Conservation (phyloP, 1,284 basidiomycete genomes). For the Marasmius tenuissimus region DNA sequence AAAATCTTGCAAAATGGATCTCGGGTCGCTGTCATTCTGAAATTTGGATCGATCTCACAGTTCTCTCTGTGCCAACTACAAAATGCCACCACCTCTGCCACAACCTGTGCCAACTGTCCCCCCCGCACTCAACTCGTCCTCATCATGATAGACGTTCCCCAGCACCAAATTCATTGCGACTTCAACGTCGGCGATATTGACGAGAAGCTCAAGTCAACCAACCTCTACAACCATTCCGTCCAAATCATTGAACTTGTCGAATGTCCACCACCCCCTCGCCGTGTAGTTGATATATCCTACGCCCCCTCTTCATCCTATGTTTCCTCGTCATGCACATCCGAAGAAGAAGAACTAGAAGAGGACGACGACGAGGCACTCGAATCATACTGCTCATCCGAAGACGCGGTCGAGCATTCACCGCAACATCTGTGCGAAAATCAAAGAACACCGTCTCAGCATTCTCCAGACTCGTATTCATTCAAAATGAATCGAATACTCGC, state of each 20-base stretch:
- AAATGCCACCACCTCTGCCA: constrained; percentile 15
- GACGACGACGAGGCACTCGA: constrained; percentile 45
- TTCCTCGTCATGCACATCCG: constrained; percentile 33
- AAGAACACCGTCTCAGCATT: constrained; percentile 15
- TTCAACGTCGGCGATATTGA: constrained; percentile 31
- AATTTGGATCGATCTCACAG: constrained; percentile 17
- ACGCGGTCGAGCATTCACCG: constrained; percentile 23
- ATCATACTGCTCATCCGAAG: constrained; percentile 68
- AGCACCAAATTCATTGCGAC: constrained; percentile 17
- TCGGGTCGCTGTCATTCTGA: constrained; percentile 13
- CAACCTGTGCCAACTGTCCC: not conserved
- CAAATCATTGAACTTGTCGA: constrained; percentile 77
- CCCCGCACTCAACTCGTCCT: constrained; percentile 16
- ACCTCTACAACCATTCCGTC: constrained; percentile 51
- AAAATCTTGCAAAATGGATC: constrained; percentile 25
- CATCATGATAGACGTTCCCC: constrained; percentile 23
- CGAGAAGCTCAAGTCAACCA: constrained; percentile 33
- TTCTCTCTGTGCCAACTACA: constrained; percentile 19
- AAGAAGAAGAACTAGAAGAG: constrained; percentile 21
- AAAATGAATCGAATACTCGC: constrained; percentile 60
- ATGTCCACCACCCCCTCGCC: constrained; percentile 55
- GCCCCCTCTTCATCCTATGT: constrained; percentile 33
- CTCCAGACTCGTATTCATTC: constrained; percentile 51
- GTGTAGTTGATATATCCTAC: constrained; percentile 40
- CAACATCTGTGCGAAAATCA: constrained; percentile 25